Evolutionary conservation across 164 flowering plant genomes (phyloP).

Genomic region (Pachysandra terminalis): DNA sequence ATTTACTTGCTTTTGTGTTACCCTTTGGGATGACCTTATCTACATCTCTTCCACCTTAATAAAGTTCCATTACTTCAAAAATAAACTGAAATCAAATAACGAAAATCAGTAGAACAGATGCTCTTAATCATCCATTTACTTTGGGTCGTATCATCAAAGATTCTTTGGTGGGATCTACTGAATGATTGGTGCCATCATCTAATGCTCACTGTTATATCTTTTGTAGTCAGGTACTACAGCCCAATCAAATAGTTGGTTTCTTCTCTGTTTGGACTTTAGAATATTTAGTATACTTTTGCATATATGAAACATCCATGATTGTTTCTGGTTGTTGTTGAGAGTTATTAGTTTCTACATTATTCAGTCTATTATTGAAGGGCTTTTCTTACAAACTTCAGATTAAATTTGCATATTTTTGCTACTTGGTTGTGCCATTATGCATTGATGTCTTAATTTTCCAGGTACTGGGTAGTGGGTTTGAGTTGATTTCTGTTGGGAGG

Average conservation of each 20-base stretch:
- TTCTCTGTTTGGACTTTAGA: too few relatives aligned
- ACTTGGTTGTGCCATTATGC: background rate
- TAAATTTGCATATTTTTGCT: background rate
- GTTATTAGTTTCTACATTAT: background rate
- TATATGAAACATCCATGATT: too few relatives aligned
- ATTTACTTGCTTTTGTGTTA: too few relatives aligned
- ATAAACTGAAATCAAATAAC: too few relatives aligned
- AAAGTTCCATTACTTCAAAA: too few relatives aligned
- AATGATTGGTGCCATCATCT: background rate
- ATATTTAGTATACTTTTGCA: too few relatives aligned
- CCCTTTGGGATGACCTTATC: too few relatives aligned
- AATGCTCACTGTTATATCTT: background rate
- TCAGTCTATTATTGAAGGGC: background rate
- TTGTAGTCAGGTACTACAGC: background rate
- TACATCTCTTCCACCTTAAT: too few relatives aligned
- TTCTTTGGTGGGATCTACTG: background rate
- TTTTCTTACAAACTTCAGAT: too few relatives aligned
- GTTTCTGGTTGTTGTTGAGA: too few relatives aligned
- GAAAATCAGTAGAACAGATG: background rate
- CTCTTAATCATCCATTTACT: background rate
- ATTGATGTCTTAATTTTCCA: conserved; percentile 22
- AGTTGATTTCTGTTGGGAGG: conserved; percentile 92
- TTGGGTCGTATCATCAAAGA: background rate
- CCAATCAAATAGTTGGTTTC: background rate
- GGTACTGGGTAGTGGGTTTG: conserved; percentile 91